Evolutionary conservation across 2,329 filamentous ascomycete genomes (phyloP).

Genomic region (Colletotrichum agaves): DNA sequence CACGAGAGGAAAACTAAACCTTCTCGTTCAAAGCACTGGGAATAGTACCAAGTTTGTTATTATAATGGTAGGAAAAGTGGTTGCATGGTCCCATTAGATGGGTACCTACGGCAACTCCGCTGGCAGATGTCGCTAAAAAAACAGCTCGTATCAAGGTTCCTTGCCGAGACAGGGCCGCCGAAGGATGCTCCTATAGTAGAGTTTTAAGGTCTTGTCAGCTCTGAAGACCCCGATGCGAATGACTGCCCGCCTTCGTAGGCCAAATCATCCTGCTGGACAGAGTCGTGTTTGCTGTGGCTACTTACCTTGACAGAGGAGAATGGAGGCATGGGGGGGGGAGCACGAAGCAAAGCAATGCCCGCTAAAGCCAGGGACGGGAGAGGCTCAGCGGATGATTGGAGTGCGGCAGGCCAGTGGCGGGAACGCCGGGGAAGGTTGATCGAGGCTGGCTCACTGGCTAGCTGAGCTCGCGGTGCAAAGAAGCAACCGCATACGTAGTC

Average conservation of each 20-base stretch:
- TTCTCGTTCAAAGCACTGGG: no score
- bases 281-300: constrained; percentile 12
- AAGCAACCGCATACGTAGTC: not conserved
- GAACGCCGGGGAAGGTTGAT: constrained; percentile 24
- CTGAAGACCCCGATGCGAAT: not conserved
- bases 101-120: no score
- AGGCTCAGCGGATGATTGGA: constrained; percentile 12
- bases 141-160: constrained; percentile 3
- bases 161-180: constrained; percentile 3
- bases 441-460: constrained; percentile 17
- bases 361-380: constrained; percentile 15
- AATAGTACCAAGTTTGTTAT: no score
- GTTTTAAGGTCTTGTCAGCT: not conserved
- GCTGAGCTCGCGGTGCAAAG: not conserved
- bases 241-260: not conserved
- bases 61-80: no score
- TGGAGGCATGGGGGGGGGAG: not conserved
- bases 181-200: not conserved
- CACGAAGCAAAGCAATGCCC: not conserved
- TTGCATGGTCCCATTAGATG: no score
- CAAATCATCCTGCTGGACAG: not conserved
- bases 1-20: no score
- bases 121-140: constrained; percentile 1
- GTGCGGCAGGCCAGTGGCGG: not conserved
- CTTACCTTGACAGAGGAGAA: not conserved